phyloP scores from a whole-genome alignment of 306 rosid genomes.

The Hippophae gyantsensis region DNA sequence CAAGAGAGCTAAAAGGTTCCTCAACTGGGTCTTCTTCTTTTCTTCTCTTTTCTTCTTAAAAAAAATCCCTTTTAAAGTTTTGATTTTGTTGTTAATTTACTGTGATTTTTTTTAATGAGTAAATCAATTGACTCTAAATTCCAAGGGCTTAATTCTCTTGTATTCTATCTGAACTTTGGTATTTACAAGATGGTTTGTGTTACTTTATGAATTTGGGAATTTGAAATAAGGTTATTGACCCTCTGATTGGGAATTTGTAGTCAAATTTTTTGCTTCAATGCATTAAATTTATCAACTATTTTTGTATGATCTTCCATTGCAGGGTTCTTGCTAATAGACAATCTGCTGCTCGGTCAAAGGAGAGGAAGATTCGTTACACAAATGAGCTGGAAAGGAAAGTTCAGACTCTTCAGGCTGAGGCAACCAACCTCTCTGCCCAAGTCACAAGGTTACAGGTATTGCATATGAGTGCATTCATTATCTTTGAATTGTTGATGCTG shows the following conservation, averaged over 20 bases:
- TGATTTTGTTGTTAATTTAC: background rate
- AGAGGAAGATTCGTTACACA: constrained; percentile 82
- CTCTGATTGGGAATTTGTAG: background rate
- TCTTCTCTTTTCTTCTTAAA: background rate
- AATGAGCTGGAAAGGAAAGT: constrained; percentile 91
- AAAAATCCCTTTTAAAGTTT: background rate
- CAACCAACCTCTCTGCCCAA: constrained; percentile 90
- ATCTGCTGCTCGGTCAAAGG: constrained; percentile 96
- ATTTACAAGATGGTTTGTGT: background rate
- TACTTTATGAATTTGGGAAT: background rate
- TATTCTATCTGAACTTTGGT: background rate
- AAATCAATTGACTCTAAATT: background rate
- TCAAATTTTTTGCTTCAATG: constrained; percentile 9
- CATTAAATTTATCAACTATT: background rate
- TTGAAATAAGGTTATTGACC: background rate
- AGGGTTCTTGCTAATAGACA: constrained; percentile 95
- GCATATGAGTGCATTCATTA: background rate
- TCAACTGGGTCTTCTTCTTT: background rate
- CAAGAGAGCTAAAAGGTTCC: constrained; percentile 80
- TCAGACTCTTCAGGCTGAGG: constrained; percentile 92
- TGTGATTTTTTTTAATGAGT: too few relatives aligned
- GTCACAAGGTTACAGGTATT: constrained; percentile 80
- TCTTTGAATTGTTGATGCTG: constrained; percentile 15
- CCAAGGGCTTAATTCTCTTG: background rate
- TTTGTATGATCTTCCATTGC: constrained; percentile 11